Percentiles rank a stretch among this genome's conserved stretches.
These are phyloP conservation scores for Abortiporus biennis DNA, from an alignment of 1,284 basidiomycete genomes.

Conservation along the genomic window DNA sequence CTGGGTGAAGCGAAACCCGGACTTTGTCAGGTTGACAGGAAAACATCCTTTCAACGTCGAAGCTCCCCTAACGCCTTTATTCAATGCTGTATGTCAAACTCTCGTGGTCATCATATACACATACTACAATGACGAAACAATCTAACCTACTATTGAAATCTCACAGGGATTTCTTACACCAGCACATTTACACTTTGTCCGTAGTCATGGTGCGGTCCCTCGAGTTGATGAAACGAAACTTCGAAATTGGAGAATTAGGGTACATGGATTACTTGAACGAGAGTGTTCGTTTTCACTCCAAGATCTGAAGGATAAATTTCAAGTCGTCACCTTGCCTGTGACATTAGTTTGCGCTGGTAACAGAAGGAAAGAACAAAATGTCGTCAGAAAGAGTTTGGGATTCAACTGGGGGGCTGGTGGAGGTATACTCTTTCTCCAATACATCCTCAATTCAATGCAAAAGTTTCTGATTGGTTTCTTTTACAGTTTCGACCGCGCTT, in stretches of 20 bases:
- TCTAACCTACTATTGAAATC: background rate
- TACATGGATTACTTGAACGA: conserved; percentile 44
- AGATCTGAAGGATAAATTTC: conserved; percentile 42
- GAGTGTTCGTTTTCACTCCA: conserved; percentile 36
- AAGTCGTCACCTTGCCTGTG: conserved; percentile 54
- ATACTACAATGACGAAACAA: background rate
- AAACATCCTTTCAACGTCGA: conserved; percentile 63
- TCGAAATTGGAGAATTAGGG: conserved; percentile 41
- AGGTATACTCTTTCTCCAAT: conserved; percentile 13
- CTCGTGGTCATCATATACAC: background rate
- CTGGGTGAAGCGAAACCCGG: conserved; percentile 33
- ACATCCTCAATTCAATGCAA: background rate
- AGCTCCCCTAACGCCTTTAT: conserved; percentile 43
- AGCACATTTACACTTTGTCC: conserved; percentile 58
- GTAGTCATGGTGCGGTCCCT: conserved; percentile 65
- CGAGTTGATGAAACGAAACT: conserved; percentile 31
- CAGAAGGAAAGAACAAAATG: conserved; percentile 64
- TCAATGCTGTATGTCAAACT: conserved; percentile 27
- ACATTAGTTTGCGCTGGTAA: conserved; percentile 70
- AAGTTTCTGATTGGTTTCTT: background rate
- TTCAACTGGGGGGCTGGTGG: conserved; percentile 54
- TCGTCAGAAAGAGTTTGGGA: conserved; percentile 56
- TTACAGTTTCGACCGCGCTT: conserved; percentile 49
- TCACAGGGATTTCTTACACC: conserved; percentile 56
- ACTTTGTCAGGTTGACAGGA: conserved; percentile 47